These are phyloP conservation scores for Pisolithus orientalis DNA, from an alignment of 768 basidiomycete genomes.

Conservation along the genomic window DNA sequence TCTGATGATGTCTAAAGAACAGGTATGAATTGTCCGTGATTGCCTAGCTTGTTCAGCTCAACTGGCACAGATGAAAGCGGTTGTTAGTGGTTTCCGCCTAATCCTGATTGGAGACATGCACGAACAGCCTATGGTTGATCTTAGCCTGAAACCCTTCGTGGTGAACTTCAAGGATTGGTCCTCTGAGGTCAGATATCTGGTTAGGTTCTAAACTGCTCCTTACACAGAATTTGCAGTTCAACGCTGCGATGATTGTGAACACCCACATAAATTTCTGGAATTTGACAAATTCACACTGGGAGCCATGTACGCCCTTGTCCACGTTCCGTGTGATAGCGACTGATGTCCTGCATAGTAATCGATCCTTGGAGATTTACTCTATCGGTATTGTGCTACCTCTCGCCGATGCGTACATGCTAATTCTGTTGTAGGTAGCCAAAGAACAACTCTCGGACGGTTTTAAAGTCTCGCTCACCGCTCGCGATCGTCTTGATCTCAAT, in stretches of 20 bases:
- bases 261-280: conserved; percentile 95
- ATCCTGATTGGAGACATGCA: conserved; percentile 93
- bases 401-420: conserved; percentile 6
- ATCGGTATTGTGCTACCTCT: conserved; percentile 37
- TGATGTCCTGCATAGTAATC: conserved; percentile 52
- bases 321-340: not conserved
- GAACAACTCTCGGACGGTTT: conserved; percentile 46
- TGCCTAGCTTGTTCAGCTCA: not conserved
- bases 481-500: conserved; percentile 86
- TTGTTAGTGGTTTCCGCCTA: conserved; percentile 87
- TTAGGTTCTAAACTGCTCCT: not conserved
- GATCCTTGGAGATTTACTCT: conserved; percentile 93
- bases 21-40: conserved; percentile 42
- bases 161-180: conserved; percentile 91
- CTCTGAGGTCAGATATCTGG: conserved; percentile 53
- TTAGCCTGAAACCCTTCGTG: conserved; percentile 80
- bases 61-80: conserved; percentile 62
- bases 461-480: conserved; percentile 58
- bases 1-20: conserved; percentile 70
- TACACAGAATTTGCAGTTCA: conserved; percentile 46
- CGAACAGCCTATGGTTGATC: conserved; percentile 89
- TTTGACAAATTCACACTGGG: conserved; percentile 96
- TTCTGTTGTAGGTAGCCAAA: conserved; percentile 42
- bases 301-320: conserved; percentile 57
- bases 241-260: conserved; percentile 75